Evolutionary conservation across 495 filamentous ascomycete genomes (phyloP), one percentile per base, ranked within the genome.

Genomic region (Aspergillus sparsus): DNA sequence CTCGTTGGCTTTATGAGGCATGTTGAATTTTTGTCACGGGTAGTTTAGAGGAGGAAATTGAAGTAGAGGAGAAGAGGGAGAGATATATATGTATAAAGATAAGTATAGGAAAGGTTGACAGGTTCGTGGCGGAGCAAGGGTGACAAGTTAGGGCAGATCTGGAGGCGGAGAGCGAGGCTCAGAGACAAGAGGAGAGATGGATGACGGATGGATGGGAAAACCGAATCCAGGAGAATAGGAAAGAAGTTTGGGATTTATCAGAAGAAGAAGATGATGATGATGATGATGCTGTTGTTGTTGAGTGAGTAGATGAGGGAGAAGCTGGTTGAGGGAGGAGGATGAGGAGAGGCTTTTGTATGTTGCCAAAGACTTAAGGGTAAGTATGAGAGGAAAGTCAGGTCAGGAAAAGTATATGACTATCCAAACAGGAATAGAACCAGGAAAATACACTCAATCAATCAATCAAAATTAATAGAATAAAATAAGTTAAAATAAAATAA

Each of bases 1-100:
- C 56, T 77, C 71, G 71, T 73, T 77, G 66, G 62, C 67, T 67
- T 78, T 79, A 71, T 71, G 71, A 60, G 75, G 75, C 75, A 78
- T 79, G 58, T 44, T 70, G 70, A 62, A 57, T 62, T 51, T 39
- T 16, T 39, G 41, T 34, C 50, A 54, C 42, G 42, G 36, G 47
- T 42, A 44, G 35, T 11, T 49, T 49, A 32, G 49, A 46, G 18
- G 46, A 42, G 12, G 33, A 37, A 33, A 47, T 55, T 45, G 62
- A 41, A 46, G n/a, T 13, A 36, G 33, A 46, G 39, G 49, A 54
- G 47, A 39, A 36, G 45, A 50, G 53, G 33, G 42, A 57, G 54
- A 41, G 41, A 53, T 60, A 60, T 60, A 60, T 49, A 60, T 32
- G 44, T 13, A 41, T 60, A 60, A 57, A 66, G 31, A 64, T 49